Evolutionary conservation across 2,329 filamentous ascomycete species (phyloP).

Genomic region (Penicillium paneum): DNA sequence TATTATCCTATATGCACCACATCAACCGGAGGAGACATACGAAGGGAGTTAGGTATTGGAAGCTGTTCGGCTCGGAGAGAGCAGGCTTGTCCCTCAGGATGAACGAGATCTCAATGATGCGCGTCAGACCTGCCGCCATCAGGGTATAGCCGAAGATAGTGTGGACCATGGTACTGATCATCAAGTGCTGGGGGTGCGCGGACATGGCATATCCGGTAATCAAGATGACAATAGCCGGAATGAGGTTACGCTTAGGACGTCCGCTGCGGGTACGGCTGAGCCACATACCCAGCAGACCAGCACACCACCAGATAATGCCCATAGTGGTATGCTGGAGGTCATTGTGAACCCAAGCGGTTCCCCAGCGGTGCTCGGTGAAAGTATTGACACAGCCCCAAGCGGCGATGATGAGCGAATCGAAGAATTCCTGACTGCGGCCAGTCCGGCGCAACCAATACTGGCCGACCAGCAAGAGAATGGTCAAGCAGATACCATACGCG

Average conservation of each 20-base stretch:
- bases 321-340: conserved; percentile 98
- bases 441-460: conserved; percentile 80
- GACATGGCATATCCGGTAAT: conserved; percentile 97
- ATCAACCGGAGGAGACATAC: conserved; percentile 50
- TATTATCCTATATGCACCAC: conserved; percentile 17
- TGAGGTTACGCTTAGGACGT: conserved; percentile 83
- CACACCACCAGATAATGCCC: conserved; percentile 98
- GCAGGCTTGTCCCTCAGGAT: conserved; percentile 70
- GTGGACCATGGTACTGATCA: conserved; percentile 84
- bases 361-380: conserved; percentile 97
- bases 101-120: conserved; percentile 90
- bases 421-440: conserved; percentile 92
- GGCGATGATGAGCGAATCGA: conserved; percentile 85
- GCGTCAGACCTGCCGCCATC: conserved; percentile 79
- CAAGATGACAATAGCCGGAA: conserved; percentile 86
- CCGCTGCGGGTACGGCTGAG: conserved; percentile 80
- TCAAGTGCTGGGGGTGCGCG: conserved; percentile 77
- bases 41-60: conserved; percentile 68
- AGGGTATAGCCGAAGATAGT: conserved; percentile 88
- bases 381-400: conserved; percentile 97
- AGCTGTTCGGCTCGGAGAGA: conserved; percentile 65
- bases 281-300: conserved; percentile 88
- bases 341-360: conserved; percentile 80
- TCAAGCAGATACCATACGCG: conserved; percentile 83
- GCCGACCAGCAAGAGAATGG: conserved; percentile 80